Evolutionary conservation across 805 yeast genomes (phyloP), one percentile per base, ranked within the genome.

Genomic region (Saccharomycopsis amapae): DNA sequence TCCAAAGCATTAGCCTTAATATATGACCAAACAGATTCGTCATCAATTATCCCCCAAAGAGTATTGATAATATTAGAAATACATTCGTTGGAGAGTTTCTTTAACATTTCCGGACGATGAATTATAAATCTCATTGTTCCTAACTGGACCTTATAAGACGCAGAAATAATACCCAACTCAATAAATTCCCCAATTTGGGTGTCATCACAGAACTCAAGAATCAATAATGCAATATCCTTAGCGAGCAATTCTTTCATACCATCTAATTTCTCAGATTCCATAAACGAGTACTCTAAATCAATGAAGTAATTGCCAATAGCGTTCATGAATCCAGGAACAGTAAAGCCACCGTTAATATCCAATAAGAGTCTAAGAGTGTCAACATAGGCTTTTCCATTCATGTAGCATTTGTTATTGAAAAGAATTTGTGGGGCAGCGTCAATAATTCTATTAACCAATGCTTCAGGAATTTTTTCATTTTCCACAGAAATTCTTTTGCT

Each of bases 231-330:
- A 7, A 68, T 50, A 2, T 56, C 56, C 13, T 68, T 61, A 22
- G 75, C 42, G 15, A 75, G 66, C 17, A 78, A 56, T 49, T 76
- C 79, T 44, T 67, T 69, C 7, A 74, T 63, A 2, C 84, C 84
- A 56, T 75, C 69, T 15, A 71, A 54, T 19, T 56, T 53, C 4
- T 51, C 53, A 2, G 26, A 17, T 23, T 42, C n/a, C 5, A 22
- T 5, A 4, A 24, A 17, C 2, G 18, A 6, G 4, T 25, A 24
- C 19, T 39, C 42, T 7, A 36, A 18, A 15, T 15, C 5, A 20
- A 44, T 25, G 13, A 38, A 38, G 13, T 2, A 19, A 6, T 24
- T 28, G 3, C 49, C 49, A 28, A 38, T 19, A 20, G 23, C 33
- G 19, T 20, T 13, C 6, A 28, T 30, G 5, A 7, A 3, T 17